These are phyloP conservation scores for Stenocarpella maydis DNA, from an alignment of 2,329 filamentous ascomycete species.

Conservation along the genomic window DNA sequence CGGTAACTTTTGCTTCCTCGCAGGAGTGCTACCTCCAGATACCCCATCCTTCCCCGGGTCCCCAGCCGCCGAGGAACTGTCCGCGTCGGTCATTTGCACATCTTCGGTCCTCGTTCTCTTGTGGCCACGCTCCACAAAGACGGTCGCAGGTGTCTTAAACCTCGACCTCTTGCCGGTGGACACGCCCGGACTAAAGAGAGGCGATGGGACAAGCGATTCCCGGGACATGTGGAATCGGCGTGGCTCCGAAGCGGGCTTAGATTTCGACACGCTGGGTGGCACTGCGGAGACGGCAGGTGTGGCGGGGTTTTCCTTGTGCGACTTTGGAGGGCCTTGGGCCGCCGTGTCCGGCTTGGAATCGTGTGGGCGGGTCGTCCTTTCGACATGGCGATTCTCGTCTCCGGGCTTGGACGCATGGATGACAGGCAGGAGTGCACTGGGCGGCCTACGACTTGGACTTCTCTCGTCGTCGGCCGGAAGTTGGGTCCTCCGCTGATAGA, in stretches of 20 bases:
- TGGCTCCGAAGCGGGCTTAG: conserved; percentile 45
- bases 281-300: background rate
- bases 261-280: conserved; percentile 23
- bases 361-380: conserved; percentile 36
- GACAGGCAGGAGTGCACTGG: conserved; percentile 46
- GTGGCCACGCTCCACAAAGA: conserved; percentile 64
- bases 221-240: conserved; percentile 66
- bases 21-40: conserved; percentile 38
- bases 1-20: conserved; percentile 46
- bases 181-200: conserved; percentile 42
- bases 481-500: conserved; percentile 62
- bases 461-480: conserved; percentile 43
- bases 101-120: conserved; percentile 39
- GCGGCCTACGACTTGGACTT: conserved; percentile 40
- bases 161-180: conserved; percentile 51
- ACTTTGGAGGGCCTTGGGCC: background rate
- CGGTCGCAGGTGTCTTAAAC: conserved; percentile 49
- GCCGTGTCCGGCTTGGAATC: background rate
- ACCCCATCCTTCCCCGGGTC: conserved; percentile 34
- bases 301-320: background rate
- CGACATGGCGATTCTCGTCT: conserved; percentile 43
- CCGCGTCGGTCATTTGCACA: conserved; percentile 29
- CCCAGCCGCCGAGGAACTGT: background rate
- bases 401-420: conserved; percentile 58
- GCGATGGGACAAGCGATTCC: conserved; percentile 50